phyloP scores from a whole-genome alignment of 2,329 filamentous ascomycete species.

The Pseudodiploospora longispora region DNA sequence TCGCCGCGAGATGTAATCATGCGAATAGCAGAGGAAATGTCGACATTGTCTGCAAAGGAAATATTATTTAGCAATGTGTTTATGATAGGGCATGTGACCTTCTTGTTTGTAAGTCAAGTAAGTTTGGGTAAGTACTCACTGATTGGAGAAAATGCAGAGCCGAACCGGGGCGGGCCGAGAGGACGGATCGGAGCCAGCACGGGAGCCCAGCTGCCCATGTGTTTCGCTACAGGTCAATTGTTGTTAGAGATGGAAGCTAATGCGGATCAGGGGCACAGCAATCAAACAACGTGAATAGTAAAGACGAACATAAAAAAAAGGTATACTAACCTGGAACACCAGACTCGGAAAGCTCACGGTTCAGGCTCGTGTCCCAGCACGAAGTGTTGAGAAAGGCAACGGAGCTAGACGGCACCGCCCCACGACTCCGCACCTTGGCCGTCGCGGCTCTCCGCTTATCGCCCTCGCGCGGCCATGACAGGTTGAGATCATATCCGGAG shows the following conservation, averaged over 20 bases:
- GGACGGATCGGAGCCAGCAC: background rate
- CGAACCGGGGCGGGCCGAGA: conserved; percentile 3
- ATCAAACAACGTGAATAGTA: too few species aligned
- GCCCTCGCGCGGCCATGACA: conserved; percentile 6
- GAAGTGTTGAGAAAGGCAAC: conserved; percentile 2
- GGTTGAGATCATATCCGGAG: conserved; percentile 5
- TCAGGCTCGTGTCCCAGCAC: conserved; percentile 3
- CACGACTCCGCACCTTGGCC: background rate
- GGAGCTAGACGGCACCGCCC: background rate
- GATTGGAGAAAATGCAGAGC: background rate
- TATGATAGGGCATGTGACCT: too few species aligned
- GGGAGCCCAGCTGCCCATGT: background rate
- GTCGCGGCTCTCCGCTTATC: conserved; percentile 3
- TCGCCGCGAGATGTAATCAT: conserved; percentile 3
- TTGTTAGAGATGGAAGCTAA: background rate
- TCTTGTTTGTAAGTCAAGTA: too few species aligned
- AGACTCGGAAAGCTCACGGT: conserved; percentile 2
- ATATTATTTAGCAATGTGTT: background rate
- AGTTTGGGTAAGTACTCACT: background rate
- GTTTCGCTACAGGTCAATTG: background rate
- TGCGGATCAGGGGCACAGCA: too few species aligned
- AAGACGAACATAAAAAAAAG: background rate
- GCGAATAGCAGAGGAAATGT: conserved; percentile 2
- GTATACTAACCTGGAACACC: background rate
- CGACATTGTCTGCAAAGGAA: background rate